These are phyloP conservation scores for Emericellopsis terricola DNA, from an alignment of 495 filamentous ascomycete genomes.

Conservation along the genomic window DNA sequence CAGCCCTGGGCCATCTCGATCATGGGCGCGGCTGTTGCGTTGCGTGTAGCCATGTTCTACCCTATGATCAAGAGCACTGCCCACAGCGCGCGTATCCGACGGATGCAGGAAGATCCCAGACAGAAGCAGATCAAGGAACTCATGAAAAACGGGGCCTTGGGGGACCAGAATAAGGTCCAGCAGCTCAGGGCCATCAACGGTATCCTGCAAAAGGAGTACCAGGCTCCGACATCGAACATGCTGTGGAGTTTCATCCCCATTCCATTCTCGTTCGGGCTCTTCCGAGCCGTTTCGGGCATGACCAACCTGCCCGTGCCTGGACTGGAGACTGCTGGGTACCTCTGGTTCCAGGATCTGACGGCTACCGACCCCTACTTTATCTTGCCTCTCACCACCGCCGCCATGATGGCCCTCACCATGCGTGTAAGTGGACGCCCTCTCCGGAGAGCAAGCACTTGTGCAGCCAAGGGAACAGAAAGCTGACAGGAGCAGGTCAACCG, in stretches of 20 bases:
- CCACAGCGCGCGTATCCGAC: conserved; percentile 33
- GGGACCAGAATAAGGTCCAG: conserved; percentile 17
- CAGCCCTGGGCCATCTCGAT: conserved; percentile 75
- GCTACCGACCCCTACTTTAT: conserved; percentile 56
- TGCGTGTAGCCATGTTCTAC: conserved; percentile 48
- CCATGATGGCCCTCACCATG: conserved; percentile 32
- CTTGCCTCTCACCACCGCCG: conserved; percentile 40
- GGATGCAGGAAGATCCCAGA: conserved; percentile 27
- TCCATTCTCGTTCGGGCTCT: conserved; percentile 62
- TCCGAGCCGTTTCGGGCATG: conserved; percentile 62
- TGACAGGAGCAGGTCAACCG: conserved; percentile 15
- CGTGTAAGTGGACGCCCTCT: conserved; percentile 27
- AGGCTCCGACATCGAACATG: conserved; percentile 44
- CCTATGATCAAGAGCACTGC: conserved; percentile 42
- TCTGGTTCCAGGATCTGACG: conserved; percentile 72
- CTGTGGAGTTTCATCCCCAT: conserved; percentile 1
- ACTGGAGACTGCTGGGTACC: conserved; percentile 43
- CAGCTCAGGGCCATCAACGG: conserved; percentile 32
- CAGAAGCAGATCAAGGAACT: conserved; percentile 29
- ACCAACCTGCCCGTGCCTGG: conserved; percentile 59
- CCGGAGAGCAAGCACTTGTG: too few relatives aligned
- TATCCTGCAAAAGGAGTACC: conserved; percentile 29
- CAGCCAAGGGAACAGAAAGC: too few relatives aligned
- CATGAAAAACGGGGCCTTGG: conserved; percentile 24
- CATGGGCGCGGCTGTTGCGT: conserved; percentile 36